Evolutionary conservation across 2,329 filamentous ascomycete genomes (phyloP).

Genomic region (Colletotrichum euphorbiae): DNA sequence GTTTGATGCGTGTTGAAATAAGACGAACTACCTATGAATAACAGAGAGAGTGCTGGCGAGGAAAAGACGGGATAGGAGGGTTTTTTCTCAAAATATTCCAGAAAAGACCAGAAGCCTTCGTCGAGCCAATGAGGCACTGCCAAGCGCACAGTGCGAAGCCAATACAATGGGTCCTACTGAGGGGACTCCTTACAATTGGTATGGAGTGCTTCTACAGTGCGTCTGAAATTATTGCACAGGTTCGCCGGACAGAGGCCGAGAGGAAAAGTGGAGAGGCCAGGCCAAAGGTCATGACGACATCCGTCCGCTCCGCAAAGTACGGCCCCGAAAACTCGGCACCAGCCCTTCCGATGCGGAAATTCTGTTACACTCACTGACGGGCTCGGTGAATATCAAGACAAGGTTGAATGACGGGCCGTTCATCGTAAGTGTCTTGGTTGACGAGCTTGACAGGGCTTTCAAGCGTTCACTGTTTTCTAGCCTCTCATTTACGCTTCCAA

Average conservation of each 20-base stretch:
- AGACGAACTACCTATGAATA: no score
- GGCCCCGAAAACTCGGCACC: conserved; percentile 35
- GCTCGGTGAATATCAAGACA: neutral
- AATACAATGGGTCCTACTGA: no score
- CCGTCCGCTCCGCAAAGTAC: conserved; percentile 35
- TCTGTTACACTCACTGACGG: neutral
- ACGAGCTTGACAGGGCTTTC: no score
- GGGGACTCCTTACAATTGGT: no score
- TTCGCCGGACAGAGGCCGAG: neutral
- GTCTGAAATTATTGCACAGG: neutral
- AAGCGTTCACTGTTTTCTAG: neutral
- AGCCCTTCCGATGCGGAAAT: conserved; percentile 2
- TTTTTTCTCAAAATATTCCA: neutral
- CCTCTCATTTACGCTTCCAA: no score
- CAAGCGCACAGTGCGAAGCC: neutral
- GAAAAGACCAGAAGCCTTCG: no score
- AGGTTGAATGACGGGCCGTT: no score
- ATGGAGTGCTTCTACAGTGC: neutral
- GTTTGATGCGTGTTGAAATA: no score
- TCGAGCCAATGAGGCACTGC: neutral
- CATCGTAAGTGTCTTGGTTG: no score
- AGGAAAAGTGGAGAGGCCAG: conserved; percentile 13
- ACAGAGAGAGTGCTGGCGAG: no score
- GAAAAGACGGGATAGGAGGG: neutral
- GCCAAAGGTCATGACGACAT: conserved; percentile 29